Evolutionary conservation across 805 yeast species (phyloP), one percentile per base, ranked within the genome.

Genomic region (Candida bentonensis): DNA sequence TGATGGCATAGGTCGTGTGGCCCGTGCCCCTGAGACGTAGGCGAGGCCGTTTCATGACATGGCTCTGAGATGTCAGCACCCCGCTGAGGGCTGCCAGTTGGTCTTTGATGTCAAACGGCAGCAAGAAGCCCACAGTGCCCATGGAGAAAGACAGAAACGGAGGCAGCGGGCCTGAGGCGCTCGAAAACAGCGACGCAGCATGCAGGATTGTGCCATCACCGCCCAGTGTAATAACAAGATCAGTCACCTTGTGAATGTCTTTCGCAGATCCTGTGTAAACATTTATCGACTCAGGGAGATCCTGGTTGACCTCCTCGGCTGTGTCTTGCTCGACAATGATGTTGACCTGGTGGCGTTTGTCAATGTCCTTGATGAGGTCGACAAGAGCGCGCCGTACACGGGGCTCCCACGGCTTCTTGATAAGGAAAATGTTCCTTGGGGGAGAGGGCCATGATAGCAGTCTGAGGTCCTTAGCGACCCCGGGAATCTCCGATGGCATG

Each of bases 131-230:
- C 34, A 88, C 62, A 0, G 96, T 87, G 0, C 97, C 97, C 64
- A 88, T 64, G 0, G 96, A 84, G 57, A 85, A 87, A 22, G 94
- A 78, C 42, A 88, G 63, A 0, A 88, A 84, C 0, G 97, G 97
- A 1, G 97, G 97, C 2, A 85, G 92, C 25, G 66, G 68, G 7
- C 69, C 69, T 21, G 47, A 27, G 21, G 53, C 53, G 55, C 77
- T 75, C 44, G 80, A 76, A 57, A 88, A 88, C 53, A 77, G 66
- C 3, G 92, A 77, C 0, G 86, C 89, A 0, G 89, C 95, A 44
- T 88, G 73, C 39, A 88, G 61, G 45, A 86, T 85, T 0, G 96
- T 88, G 3, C 97, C 97, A 61, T 88, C 97, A 17, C 97, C 97
- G n/a, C 97, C 97, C 33, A 88, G 62, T 0, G 95, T 82, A 5